Percentiles rank a stretch among this genome's conserved stretches.
phyloP scores from a whole-genome alignment of 164 flowering plant species.

The Chimonanthus salicifolius region DNA sequence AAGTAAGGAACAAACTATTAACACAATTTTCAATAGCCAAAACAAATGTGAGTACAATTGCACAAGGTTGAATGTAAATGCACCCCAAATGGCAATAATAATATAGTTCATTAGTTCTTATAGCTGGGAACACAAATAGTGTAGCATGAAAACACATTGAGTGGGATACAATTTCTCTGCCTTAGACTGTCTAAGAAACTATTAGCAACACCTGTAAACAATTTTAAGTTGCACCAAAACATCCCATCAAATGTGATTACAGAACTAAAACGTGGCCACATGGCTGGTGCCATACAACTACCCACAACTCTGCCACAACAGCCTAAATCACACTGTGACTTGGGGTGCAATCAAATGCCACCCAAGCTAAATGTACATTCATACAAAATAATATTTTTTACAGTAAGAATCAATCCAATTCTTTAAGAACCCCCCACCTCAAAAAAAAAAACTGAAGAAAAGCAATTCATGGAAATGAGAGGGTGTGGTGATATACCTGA shows the following conservation, averaged over 20 bases:
- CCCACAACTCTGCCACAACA: neutral
- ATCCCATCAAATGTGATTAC: neutral
- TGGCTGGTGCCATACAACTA: too few relatives aligned
- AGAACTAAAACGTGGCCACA: too few relatives aligned
- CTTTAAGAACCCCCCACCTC: too few relatives aligned
- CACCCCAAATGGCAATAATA: too few relatives aligned
- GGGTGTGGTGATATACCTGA: constrained; percentile 39
- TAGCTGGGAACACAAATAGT: neutral
- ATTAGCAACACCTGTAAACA: neutral
- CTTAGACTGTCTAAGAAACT: neutral
- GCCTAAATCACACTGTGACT: neutral
- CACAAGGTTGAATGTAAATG: too few relatives aligned
- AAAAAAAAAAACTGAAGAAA: too few relatives aligned
- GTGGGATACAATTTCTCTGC: neutral
- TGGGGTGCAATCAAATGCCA: neutral
- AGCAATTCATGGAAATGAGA: neutral
- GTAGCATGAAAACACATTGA: neutral
- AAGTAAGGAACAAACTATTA: neutral
- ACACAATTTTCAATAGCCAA: neutral
- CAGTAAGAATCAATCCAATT: too few relatives aligned
- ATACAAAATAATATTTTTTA: neutral
- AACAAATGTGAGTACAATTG: neutral
- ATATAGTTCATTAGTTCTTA: too few relatives aligned
- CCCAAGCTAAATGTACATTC: neutral
- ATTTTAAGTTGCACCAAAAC: neutral